Base-by-base conservation (phyloP, 352 stramenopile genomes). In the Phytophthora meadii region DNA sequence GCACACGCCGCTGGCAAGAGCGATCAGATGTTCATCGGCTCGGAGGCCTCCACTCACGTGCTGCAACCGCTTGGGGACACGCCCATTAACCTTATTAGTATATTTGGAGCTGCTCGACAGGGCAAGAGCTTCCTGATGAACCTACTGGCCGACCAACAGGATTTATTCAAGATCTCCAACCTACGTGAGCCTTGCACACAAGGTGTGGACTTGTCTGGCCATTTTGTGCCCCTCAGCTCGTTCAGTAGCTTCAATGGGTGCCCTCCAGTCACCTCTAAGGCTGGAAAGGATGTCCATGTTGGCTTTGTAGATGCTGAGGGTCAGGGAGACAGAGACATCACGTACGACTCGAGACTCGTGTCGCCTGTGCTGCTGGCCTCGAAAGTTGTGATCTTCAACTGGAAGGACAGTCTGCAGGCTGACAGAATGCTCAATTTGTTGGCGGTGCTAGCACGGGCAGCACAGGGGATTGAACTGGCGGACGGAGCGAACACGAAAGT, bases 111-210 rank as follows among this genome's bases (percentile, higher is more conserved):
- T 5, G 88, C 88, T 40, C 75, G 88, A 17, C 88, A 95, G 59
- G 87, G 88, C 53, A 95, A 95, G 57, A 91, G 79, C 15, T 95
- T 95, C 64, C 67, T 95, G 17, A 95, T 95, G 88, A 95, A 95
- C 48, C 63, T 95, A 41, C 74, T 95, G 51, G 84, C 88, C 19
- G 86, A 92, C 60, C 84, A 95, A 65, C 84, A 95, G 61, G 88
- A 94, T 45, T 45, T 94, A 28, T 95, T 95, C 69, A 89, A 92
- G 67, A 95, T 95, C 59, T 95, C 88, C 3, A 95, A 95, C 58
- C 64, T 93, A 32, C 79, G 87, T 3, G 88, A 95, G 68, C 88
- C 88, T 15, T 95, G 88, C 57, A 95, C 88, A 12, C 88, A 95
- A 56, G 88, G 88, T 40, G 86, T 95, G 51, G 88, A 95, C 47